Evolutionary conservation across 139 green algal genomes (phyloP), one percentile per base, ranked within the genome.

Genomic region (Parachlorella kessleri): DNA sequence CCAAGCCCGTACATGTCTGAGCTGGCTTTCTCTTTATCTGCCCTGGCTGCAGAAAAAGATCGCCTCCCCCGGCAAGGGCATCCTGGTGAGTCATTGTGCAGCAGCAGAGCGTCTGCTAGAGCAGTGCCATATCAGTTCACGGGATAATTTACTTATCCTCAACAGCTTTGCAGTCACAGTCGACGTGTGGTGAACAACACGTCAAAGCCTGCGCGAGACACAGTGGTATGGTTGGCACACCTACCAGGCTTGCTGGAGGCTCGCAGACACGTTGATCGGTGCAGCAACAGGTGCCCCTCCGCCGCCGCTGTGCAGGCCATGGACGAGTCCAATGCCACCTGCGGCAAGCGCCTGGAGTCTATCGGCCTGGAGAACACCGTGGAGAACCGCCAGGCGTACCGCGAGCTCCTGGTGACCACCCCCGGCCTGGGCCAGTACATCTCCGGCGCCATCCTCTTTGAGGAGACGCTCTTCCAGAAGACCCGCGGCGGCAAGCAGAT

Each of bases 311-410:
- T 18, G 18, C 33, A 48, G 55, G 74, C 77, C 66, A 81, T 84
- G 82, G 97, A 99, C 78, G 97, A 99, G 94, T 99, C 97, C 85
- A 99, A 99, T 89, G 97, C 92, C 84, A 99, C 97, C 80, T 85
- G 79, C 63, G 83, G 83, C 70, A 85, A 88, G 93, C 92, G 97
- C 74, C 92, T 99, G 78, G 95, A 98, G 76, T 96, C 91, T 80
- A 97, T 99, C 71, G 96, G 93, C 80, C 88, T 99, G 55, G 95
- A 99, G 87, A 99, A 99, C 94, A 99, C 96, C 69, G 97, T 98
- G 93, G 92, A 95, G 75, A 99, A 99, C 95, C 92, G 97, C 70
- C 95, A 93, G 75, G 86, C 88, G 9, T 99, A 99, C 95, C 94
- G 96, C 74, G 93, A 98, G 89, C 91, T 99, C 73, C 94, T 99